These are phyloP conservation scores for Plasmodium inui DNA, from an alignment of 169 alveolate genomes.

Conservation along the genomic window DNA sequence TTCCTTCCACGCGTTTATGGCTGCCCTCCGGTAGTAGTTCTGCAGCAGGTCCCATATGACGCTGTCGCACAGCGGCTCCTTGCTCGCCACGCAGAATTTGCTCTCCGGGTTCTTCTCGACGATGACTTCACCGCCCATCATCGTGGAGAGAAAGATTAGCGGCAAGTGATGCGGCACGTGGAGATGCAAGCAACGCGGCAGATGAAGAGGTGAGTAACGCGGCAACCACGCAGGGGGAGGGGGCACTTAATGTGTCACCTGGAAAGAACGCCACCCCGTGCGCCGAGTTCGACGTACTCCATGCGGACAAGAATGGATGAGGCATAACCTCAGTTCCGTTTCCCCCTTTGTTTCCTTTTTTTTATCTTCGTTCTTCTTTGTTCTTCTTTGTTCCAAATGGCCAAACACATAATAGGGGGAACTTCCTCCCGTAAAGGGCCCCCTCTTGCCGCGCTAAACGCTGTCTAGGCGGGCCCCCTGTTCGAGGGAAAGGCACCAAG, in stretches of 20 bases:
- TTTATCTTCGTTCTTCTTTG: not conserved
- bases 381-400: too few relatives aligned
- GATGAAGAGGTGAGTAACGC: not conserved
- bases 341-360: not conserved
- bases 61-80: conserved; percentile 83
- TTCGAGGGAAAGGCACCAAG: not conserved
- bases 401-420: not conserved
- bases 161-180: not conserved
- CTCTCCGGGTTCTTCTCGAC: conserved; percentile 85
- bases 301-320: not conserved
- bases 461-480: not conserved
- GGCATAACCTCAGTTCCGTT: not conserved
- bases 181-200: not conserved
- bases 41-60: conserved; percentile 85
- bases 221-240: not conserved
- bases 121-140: conserved; percentile 86
- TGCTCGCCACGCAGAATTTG: conserved; percentile 82
- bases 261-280: not conserved
- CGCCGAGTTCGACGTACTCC: not conserved
- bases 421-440: not conserved
- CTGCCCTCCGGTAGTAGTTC: conserved; percentile 83
- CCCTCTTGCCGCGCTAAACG: not conserved
- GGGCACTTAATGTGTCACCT: not conserved
- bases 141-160: not conserved
- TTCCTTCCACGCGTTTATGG: conserved; percentile 89